Conservation (phyloP, 1,284 basidiomycete genomes). For the Pseudozyma pruni region DNA sequence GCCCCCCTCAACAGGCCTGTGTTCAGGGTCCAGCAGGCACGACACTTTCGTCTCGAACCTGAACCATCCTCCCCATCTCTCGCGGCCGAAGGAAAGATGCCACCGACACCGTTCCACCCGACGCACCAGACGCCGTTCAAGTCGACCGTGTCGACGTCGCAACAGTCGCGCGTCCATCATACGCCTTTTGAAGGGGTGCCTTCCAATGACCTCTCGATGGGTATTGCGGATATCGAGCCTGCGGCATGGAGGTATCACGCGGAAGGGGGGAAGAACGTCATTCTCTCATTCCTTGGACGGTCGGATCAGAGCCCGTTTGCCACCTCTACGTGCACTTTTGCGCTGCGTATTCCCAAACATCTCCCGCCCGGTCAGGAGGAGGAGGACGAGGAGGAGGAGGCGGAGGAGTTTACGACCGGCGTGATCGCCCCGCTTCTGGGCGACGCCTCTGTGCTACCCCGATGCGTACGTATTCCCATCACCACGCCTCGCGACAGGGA, state of each 20-base stretch:
- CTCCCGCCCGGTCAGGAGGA: neutral
- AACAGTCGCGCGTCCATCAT: conserved; percentile 26
- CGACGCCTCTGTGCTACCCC: conserved; percentile 7
- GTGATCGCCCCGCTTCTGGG: conserved; percentile 38
- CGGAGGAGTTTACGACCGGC: conserved; percentile 18
- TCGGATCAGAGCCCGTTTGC: conserved; percentile 15
- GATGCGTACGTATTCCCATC: conserved; percentile 20
- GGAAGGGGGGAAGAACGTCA: conserved; percentile 53
- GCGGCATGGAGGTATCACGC: conserved; percentile 44
- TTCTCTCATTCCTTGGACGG: conserved; percentile 28
- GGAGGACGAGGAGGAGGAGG: conserved; percentile 13
- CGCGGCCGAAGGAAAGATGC: too few species aligned
- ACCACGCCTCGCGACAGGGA: conserved; percentile 8
- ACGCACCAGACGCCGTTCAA: conserved; percentile 51
- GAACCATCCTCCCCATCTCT: too few species aligned
- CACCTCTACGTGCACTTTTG: conserved; percentile 13
- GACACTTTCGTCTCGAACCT: too few species aligned
- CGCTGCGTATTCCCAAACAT: conserved; percentile 33
- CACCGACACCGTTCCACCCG: conserved; percentile 42
- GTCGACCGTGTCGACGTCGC: conserved; percentile 41
- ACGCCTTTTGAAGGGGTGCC: conserved; percentile 5
- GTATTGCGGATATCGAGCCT: conserved; percentile 30
- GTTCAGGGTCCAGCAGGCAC: too few species aligned
- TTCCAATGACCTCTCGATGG: neutral
- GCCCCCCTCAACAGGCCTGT: too few species aligned